Conservation (phyloP, 768 basidiomycete genomes). For the Suillus clintonianus region DNA sequence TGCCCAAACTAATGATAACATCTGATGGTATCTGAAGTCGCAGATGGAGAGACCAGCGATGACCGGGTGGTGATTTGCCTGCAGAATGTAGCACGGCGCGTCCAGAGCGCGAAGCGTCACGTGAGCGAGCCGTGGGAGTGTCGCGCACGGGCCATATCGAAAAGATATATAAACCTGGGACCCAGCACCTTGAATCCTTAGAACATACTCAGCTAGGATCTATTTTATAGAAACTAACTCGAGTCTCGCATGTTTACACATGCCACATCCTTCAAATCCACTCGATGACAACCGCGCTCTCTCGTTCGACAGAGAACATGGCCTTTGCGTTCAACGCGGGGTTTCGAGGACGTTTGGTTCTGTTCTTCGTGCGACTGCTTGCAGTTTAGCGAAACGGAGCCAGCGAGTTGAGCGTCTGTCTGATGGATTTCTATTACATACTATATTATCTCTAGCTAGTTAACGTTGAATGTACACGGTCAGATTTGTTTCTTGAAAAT, state of each 20-base stretch:
- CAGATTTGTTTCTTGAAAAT: no score
- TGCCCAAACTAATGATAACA: neutral
- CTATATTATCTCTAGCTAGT: no score
- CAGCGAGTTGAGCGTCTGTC: constrained; percentile 43
- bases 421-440: constrained; percentile 45
- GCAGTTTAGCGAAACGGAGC: constrained; percentile 22
- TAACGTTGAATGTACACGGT: no score
- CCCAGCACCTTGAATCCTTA: constrained; percentile 26
- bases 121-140: neutral
- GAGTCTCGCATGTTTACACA: constrained; percentile 48
- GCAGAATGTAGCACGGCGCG: neutral
- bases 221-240: no score
- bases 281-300: constrained; percentile 38
- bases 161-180: constrained; percentile 10
- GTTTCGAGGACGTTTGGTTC: constrained; percentile 42
- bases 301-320: constrained; percentile 44
- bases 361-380: constrained; percentile 20
- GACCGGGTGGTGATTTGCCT: no score
- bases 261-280: constrained; percentile 44
- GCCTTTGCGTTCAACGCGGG: constrained; percentile 11
- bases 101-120: neutral
- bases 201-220: constrained; percentile 46
- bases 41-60: no score
- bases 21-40: no score
- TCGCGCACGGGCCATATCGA: constrained; percentile 35